A percentile compares a stretch with the other conserved stretches of the same genome.
These are phyloP conservation scores for Nidula microcarpa DNA, from an alignment of 768 basidiomycete species.

Conservation along the genomic window DNA sequence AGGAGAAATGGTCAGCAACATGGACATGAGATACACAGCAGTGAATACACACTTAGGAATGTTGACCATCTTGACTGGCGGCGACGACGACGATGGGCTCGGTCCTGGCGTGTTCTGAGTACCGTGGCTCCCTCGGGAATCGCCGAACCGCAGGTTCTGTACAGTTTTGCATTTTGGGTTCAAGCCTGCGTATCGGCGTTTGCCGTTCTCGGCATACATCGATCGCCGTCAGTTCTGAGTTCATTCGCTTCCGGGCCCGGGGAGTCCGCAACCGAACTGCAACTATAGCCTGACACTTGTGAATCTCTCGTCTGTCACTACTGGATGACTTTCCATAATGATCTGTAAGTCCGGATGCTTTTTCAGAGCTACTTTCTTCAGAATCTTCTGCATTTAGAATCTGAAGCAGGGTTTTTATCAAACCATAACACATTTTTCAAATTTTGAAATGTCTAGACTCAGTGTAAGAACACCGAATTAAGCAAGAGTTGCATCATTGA, in stretches of 20 bases:
- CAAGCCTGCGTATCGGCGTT: background rate
- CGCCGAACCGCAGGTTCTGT: constrained; percentile 29
- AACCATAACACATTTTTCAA: too few species aligned
- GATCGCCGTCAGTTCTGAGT: background rate
- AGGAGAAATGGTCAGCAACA: constrained; percentile 9
- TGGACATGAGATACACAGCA: background rate
- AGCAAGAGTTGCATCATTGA: too few species aligned
- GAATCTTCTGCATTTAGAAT: too few species aligned
- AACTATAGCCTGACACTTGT: too few species aligned
- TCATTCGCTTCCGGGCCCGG: background rate
- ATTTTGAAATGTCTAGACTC: too few species aligned
- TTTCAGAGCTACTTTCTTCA: too few species aligned
- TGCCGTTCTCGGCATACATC: background rate
- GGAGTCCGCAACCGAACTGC: too few species aligned
- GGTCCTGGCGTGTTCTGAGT: constrained; percentile 30
- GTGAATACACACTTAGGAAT: constrained; percentile 76
- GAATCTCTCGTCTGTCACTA: too few species aligned
- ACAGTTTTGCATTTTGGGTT: constrained; percentile 25
- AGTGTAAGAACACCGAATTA: too few species aligned
- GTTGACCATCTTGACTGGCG: constrained; percentile 80
- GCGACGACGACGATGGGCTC: constrained; percentile 36
- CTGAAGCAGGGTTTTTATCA: too few species aligned
- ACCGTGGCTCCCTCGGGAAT: constrained; percentile 22
- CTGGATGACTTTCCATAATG: too few species aligned
- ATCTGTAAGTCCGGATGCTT: too few species aligned